A percentile compares a stretch with the other conserved stretches of the same genome.
Conservation (phyloP, 179 eudicot genomes). For the Actinidia arguta region DNA sequence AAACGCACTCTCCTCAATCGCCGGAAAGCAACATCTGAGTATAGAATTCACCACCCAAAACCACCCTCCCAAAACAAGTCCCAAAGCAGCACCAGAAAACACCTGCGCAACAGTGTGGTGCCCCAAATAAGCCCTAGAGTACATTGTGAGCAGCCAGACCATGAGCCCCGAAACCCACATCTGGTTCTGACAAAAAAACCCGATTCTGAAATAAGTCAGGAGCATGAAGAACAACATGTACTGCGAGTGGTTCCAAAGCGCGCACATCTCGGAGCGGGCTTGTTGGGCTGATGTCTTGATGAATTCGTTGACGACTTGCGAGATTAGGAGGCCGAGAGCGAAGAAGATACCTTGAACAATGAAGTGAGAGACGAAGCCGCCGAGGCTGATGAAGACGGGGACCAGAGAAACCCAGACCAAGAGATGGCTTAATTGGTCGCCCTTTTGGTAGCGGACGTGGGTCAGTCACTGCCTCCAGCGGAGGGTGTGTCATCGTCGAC, state of each 20-base stretch:
- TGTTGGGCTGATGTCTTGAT: constrained; percentile 72
- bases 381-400: constrained; percentile 84
- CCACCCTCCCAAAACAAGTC: constrained; percentile 74
- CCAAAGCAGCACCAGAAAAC: constrained; percentile 76
- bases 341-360: constrained; percentile 79
- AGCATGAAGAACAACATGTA: constrained; percentile 89
- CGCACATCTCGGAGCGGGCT: constrained; percentile 81
- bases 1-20: constrained; percentile 78
- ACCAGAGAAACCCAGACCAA: constrained; percentile 86
- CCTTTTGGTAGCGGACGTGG: constrained; percentile 81
- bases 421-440: constrained; percentile 73
- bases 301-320: constrained; percentile 77
- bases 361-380: constrained; percentile 82
- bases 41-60: constrained; percentile 65
- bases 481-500: constrained; percentile 22
- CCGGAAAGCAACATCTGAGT: constrained; percentile 47
- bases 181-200: constrained; percentile 48
- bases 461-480: constrained; percentile 86
- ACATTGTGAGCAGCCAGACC: constrained; percentile 78
- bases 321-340: constrained; percentile 66
- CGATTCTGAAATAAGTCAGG: constrained; percentile 45
- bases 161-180: constrained; percentile 40
- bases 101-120: constrained; percentile 86
- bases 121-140: constrained; percentile 89
- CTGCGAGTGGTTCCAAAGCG: constrained; percentile 89